Conservation (phyloP, 345 rosid genomes). For the Melaleuca alternifolia region DNA sequence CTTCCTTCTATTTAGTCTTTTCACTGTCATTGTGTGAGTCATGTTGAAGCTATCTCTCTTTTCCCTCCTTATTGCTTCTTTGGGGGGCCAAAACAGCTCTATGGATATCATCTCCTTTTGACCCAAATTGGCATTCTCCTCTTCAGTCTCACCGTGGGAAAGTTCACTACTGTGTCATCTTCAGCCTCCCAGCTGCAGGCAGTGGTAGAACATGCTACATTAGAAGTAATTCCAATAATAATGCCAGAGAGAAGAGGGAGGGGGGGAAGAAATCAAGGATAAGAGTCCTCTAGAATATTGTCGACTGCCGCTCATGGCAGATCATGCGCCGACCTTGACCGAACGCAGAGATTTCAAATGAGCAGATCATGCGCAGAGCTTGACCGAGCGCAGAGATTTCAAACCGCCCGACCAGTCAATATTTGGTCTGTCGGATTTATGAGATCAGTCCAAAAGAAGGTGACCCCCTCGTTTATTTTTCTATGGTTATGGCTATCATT, state of each 20-base stretch:
- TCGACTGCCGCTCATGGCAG: not conserved
- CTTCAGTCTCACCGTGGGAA: conserved; percentile 91
- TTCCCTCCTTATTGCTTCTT: not conserved
- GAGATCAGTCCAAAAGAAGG: not conserved
- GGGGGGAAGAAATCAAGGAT: not conserved
- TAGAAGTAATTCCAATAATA: not conserved
- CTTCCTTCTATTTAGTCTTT: not conserved
- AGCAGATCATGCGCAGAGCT: not conserved
- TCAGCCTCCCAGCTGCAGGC: conserved; percentile 76
- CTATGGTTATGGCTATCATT: not conserved
- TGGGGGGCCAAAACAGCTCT: not conserved
- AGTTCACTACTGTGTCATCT: conserved; percentile 70
- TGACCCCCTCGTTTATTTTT: not conserved
- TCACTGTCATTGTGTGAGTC: not conserved
- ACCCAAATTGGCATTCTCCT: conserved; percentile 85
- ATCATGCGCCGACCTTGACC: not conserved
- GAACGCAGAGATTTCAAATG: not conserved
- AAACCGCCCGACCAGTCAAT: not conserved
- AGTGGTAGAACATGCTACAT: not conserved
- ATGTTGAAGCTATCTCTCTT: not conserved
- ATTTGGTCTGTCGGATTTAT: not conserved
- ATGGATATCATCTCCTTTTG: conserved; percentile 28
- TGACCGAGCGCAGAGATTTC: not conserved
- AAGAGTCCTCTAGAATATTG: not conserved
- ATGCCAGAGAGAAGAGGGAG: not conserved